A percentile compares a stretch with the other conserved stretches of the same genome.
Evolutionary conservation across 805 yeast genomes (phyloP).

Genomic region (Ogataea haglerorum): DNA sequence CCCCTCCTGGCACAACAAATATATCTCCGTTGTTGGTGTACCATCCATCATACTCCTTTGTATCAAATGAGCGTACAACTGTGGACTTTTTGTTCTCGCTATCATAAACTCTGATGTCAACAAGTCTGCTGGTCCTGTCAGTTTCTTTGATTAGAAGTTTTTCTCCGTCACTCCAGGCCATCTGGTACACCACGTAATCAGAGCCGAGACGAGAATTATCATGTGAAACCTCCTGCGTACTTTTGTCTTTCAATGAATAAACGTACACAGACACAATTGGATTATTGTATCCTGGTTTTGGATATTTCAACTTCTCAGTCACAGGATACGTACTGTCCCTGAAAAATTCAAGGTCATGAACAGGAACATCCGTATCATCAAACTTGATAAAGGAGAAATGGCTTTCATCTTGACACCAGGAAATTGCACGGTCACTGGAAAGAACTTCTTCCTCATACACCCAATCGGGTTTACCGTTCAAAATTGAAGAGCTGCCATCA

Average conservation of each 20-base stretch:
- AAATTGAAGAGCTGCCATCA: constrained; percentile 51
- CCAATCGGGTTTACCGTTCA: constrained; percentile 79
- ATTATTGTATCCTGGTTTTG: constrained; percentile 67
- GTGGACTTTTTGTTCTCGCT: constrained; percentile 28
- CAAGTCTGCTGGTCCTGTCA: constrained; percentile 56
- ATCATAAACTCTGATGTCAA: constrained; percentile 49
- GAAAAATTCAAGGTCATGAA: constrained; percentile 50
- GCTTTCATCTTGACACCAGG: constrained; percentile 72
- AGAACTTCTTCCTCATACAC: constrained; percentile 80
- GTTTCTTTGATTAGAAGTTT: constrained; percentile 55
- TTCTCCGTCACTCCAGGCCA: constrained; percentile 52
- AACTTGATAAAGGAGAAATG: constrained; percentile 51
- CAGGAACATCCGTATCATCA: constrained; percentile 58
- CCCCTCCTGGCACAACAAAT: constrained; percentile 40
- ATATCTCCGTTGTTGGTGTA: constrained; percentile 41
- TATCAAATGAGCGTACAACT: constrained; percentile 42
- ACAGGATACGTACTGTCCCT: constrained; percentile 46
- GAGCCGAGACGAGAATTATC: constrained; percentile 34
- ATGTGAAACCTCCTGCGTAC: constrained; percentile 24
- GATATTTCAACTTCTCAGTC: constrained; percentile 51
- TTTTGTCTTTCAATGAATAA: constrained; percentile 35
- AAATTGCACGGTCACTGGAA: constrained; percentile 53
- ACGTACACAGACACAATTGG: constrained; percentile 51
- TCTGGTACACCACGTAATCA: constrained; percentile 58
- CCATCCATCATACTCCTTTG: constrained; percentile 52